Conservation (phyloP, 176 grass and related monocot genomes). For the Cenchrus americanus region DNA sequence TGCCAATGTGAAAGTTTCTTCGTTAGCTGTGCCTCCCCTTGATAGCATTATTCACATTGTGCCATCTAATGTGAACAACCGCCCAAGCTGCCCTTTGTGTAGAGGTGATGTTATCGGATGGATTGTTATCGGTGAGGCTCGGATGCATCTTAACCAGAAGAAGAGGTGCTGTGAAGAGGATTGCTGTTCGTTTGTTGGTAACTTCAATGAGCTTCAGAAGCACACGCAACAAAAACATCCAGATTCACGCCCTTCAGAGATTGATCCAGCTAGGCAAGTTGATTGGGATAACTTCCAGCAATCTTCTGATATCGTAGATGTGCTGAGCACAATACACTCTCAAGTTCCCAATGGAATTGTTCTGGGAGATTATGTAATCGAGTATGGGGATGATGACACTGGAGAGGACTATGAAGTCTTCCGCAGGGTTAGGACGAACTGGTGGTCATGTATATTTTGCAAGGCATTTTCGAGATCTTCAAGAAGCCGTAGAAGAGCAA, state of each 20-base stretch:
- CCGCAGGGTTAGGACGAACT: constrained; percentile 61
- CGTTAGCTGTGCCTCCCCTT: constrained; percentile 50
- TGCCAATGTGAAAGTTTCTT: constrained; percentile 58
- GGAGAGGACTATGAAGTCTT: constrained; percentile 84
- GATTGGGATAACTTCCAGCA: constrained; percentile 99
- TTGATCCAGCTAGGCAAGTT: constrained; percentile 79
- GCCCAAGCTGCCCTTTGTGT: constrained; percentile 80
- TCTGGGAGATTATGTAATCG: constrained; percentile 96
- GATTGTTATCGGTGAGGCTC: constrained; percentile 77
- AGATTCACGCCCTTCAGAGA: constrained; percentile 88
- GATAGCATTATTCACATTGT: constrained; percentile 79
- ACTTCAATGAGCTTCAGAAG: constrained; percentile 90
- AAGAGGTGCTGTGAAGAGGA: constrained; percentile 88
- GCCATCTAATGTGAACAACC: constrained; percentile 61
- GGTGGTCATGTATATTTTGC: constrained; percentile 95
- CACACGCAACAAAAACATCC: constrained; percentile 89
- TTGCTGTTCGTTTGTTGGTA: constrained; percentile 68
- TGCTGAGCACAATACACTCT: constrained; percentile 90
- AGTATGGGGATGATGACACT: constrained; percentile 90
- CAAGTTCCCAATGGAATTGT: constrained; percentile 91
- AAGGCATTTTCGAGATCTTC: constrained; percentile 77
- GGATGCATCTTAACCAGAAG: constrained; percentile 83
- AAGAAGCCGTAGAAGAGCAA: constrained; percentile 68
- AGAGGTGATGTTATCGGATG: constrained; percentile 92
- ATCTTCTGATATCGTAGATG: constrained; percentile 96